These are phyloP conservation scores for Allomyces javanicus DNA, from an alignment of 192 early-diverging fungal species.

Conservation along the genomic window DNA sequence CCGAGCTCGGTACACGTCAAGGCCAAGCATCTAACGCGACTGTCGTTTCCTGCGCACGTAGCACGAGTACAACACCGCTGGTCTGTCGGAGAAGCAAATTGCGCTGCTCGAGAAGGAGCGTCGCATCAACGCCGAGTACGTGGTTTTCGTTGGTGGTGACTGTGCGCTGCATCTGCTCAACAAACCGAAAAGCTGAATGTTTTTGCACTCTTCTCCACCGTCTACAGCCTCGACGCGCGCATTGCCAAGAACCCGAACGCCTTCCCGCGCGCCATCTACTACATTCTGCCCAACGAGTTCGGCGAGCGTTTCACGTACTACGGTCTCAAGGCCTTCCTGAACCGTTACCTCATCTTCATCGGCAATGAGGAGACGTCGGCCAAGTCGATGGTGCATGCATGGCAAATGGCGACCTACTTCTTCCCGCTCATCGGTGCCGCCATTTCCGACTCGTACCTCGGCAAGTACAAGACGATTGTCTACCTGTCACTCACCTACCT, in stretches of 20 bases:
- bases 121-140: background rate
- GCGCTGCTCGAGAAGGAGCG: background rate
- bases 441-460: slow-evolving; percentile 40
- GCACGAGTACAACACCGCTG: background rate
- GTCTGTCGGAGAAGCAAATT: background rate
- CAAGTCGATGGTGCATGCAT: slow-evolving; percentile 14
- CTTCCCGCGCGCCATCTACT: slow-evolving; percentile 21
- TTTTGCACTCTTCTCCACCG: too few species aligned
- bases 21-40: too few species aligned
- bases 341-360: slow-evolving; percentile 17
- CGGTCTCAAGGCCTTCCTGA: slow-evolving; percentile 30
- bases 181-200: too few species aligned
- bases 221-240: slow-evolving; percentile 17
- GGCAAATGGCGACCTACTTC: slow-evolving; percentile 31
- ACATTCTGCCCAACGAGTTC: slow-evolving; percentile 30
- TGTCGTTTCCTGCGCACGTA: too few species aligned
- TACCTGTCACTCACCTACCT: slow-evolving; percentile 19
- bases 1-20: too few species aligned
- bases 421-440: slow-evolving; percentile 36
- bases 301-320: slow-evolving; percentile 36
- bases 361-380: slow-evolving; percentile 12
- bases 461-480: slow-evolving; percentile 37
- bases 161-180: too few species aligned
- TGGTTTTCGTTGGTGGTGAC: too few species aligned
- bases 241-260: slow-evolving; percentile 22